Evolutionary conservation across 2,329 filamentous ascomycete species (phyloP).

Genomic region (Hymenoscyphus fraxineus): DNA sequence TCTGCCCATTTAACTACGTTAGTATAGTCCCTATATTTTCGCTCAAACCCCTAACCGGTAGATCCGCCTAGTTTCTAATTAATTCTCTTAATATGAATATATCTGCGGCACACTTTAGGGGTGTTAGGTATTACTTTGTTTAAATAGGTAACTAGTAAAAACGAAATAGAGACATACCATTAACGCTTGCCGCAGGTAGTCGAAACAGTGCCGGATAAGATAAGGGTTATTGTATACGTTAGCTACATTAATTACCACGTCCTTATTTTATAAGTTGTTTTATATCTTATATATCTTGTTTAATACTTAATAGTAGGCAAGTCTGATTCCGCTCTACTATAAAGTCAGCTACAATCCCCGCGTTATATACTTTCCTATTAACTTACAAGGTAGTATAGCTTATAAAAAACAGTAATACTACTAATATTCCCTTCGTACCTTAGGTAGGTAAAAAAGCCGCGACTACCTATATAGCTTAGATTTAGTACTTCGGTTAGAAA

Average conservation of each 20-base stretch:
- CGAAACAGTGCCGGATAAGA: slow-evolving; percentile 3
- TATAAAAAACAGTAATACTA: slow-evolving; percentile 1
- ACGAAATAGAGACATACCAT: not conserved
- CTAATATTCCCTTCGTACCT: not conserved
- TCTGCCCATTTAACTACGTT: not conserved
- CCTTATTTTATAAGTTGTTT: not conserved
- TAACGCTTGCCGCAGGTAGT: slow-evolving; percentile 1
- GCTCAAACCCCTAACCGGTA: not conserved
- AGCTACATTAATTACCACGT: not conserved
- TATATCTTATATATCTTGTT: not conserved
- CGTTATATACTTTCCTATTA: not conserved
- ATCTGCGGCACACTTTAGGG: not conserved
- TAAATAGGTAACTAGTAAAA: not conserved
- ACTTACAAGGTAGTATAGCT: slow-evolving; percentile 1
- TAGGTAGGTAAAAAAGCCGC: not conserved
- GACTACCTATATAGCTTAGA: not conserved
- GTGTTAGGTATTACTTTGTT: not conserved
- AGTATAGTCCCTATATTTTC: slow-evolving; percentile 1
- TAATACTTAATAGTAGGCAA: not conserved
- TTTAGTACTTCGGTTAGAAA: not conserved
- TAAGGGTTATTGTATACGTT: not conserved
- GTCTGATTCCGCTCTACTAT: not conserved
- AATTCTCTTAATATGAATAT: not conserved
- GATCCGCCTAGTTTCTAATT: not conserved
- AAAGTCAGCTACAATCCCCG: not conserved